Evolutionary conservation across 2,329 filamentous ascomycete species (phyloP), one percentile per base, ranked within the genome.

Genomic region (Emericellopsis cladophorae): DNA sequence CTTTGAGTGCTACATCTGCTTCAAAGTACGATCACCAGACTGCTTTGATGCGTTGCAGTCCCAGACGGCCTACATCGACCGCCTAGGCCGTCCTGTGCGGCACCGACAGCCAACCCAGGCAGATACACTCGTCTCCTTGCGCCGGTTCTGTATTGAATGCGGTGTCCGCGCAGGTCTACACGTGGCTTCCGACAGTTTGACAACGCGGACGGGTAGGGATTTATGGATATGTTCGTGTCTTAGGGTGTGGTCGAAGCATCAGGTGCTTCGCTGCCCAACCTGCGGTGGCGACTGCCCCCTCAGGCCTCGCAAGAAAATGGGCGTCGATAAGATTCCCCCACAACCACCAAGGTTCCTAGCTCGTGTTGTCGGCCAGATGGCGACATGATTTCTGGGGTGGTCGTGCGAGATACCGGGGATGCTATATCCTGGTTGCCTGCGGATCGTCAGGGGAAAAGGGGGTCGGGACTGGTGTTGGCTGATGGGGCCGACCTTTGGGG

Each of bases 1-100:
- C 46, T 59, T 61, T 36, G 62, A 64, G 44, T 65, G 61, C 46
- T 65, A 64, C 46, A 51, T 62, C 22, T 65, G 62, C 51, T 65
- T 59, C 44, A 56, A 59, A 2, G 60, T 65, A n/a, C 55, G 61
- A 36, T 51, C 51, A 4, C 60, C 61, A 5, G 56, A 59, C 33
- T 53, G 58, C 43, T 65, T 65, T 45, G 60, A 65, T 43, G 51
- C 54, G 42, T 49, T 58, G 14, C 61, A 64, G 42, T 51, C 54
- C 4, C 51, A 54, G 32, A 51, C 50, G 12, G 54, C 56, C 15
- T 57, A 54, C 42, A 45, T 63, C 34, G 59, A 64, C 45, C 40
- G 42, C 24, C 45, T 46, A 11, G 58, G 57, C 21, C 50, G 48
- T 21, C 44, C 58, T 15, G 47, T 63, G 18, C 32, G 41, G 26